These are phyloP conservation scores for Tanacetum coccineum DNA, from an alignment of 129 eudicot genomes.

Conservation along the genomic window DNA sequence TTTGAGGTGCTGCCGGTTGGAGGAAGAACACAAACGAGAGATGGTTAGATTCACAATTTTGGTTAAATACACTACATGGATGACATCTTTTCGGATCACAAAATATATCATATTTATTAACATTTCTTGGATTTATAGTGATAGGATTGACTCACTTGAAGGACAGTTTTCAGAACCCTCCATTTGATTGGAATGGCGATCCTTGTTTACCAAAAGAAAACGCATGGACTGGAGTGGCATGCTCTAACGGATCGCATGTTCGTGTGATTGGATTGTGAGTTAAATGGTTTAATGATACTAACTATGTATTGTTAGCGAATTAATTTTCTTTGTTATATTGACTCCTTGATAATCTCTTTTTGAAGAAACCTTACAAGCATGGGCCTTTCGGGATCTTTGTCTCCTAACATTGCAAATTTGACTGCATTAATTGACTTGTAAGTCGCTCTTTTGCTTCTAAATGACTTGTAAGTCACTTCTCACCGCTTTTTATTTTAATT, in stretches of 20 bases:
- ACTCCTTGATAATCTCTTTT: conserved; percentile 15
- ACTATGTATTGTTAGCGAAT: neutral
- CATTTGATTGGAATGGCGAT: conserved; percentile 95
- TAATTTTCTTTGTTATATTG: conserved; percentile 6
- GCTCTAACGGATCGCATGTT: conserved; percentile 56
- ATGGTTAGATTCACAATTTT: conserved; percentile 37
- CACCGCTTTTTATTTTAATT: too few relatives aligned
- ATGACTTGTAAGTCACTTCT: too few relatives aligned
- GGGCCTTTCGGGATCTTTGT: conserved; percentile 62
- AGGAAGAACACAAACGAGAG: conserved; percentile 63
- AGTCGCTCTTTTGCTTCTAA: conserved; percentile 22
- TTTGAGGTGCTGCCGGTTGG: conserved; percentile 49
- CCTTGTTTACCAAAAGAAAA: conserved; percentile 83
- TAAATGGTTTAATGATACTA: conserved; percentile 5
- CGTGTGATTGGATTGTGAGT: conserved; percentile 77
- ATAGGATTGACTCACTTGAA: conserved; percentile 60
- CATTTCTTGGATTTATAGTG: conserved; percentile 34
- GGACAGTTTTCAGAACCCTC: conserved; percentile 62
- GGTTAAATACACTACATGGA: neutral
- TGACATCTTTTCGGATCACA: neutral
- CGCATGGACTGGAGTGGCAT: conserved; percentile 85
- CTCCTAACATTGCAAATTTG: conserved; percentile 57
- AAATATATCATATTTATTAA: neutral
- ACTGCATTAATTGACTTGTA: conserved; percentile 67
- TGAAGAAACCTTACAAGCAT: conserved; percentile 66